Base-by-base conservation (phyloP, 495 filamentous ascomycete species). In the Penicillium waksmanii region DNA sequence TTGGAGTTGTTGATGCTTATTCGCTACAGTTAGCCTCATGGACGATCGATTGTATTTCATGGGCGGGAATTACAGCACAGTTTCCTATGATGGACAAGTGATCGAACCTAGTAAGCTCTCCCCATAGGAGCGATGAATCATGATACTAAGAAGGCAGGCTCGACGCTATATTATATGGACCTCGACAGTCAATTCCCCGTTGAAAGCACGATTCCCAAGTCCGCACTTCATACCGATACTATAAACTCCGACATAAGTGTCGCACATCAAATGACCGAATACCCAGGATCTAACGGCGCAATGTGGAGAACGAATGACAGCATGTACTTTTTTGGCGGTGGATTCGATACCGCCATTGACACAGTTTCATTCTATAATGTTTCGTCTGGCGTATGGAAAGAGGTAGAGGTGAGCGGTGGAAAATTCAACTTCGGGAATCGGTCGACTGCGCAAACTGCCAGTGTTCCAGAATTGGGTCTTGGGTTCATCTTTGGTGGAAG, bases 361-460 rank as follows among this genome's bases (percentile, higher is more conserved):
- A 27, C 25, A 27, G 25, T 27, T 27, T 27, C 25, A 27, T 27
- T 27, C 25, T 27, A 27, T 7, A 27, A 27, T 27, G 25, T 27
- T 27, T 27, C 25, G 6, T 27, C 25, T 27, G 25, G 25, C 25
- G 6, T 5, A 27, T 27, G 25, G 25, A 27, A 27, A 27, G 25
- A 27, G 25, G 25, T 27, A 1, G 25, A 33, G 2, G 52, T 61
- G n/a, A 40, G 11, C 13, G 58, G 58, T 21, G 58, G 58, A 13
- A 25, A 51, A n/a, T 61, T 61, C 31, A 61, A 61, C 34, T 55
- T 61, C 12, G 58, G 51, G 8, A 55, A 61, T 13, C 58, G 58
- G 5, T 55, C 40, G 18, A n/a, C 51, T 55, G 36, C 58, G 17
- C 58, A 61, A 48, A 38, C 31, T 50, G 58, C 38, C 42, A 61